Percentiles rank a stretch among this genome's conserved stretches.
Evolutionary conservation across 2,329 filamentous ascomycete species (phyloP).

Genomic region (Fusarium sp.): DNA sequence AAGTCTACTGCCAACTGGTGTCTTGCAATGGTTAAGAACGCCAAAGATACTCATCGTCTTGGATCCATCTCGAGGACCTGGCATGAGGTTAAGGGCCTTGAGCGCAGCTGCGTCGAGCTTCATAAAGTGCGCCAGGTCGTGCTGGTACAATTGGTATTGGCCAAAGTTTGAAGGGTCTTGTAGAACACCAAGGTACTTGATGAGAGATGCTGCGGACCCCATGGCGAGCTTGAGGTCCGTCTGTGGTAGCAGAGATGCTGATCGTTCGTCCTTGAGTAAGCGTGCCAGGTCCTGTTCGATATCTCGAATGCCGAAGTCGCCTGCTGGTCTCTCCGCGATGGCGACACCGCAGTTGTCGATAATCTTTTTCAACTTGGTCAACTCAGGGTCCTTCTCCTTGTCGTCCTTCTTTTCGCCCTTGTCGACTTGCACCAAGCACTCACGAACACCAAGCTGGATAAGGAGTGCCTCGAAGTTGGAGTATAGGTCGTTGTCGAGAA

Average conservation of each 20-base stretch:
- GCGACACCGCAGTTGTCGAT: constrained; percentile 93
- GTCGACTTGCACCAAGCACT: constrained; percentile 88
- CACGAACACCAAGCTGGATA: constrained; percentile 95
- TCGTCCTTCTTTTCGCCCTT: constrained; percentile 78
- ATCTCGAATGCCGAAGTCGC: constrained; percentile 88
- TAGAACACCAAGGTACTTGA: constrained; percentile 92
- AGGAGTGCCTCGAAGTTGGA: constrained; percentile 97
- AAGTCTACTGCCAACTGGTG: constrained; percentile 87
- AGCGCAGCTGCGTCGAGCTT: constrained; percentile 95
- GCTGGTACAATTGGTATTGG: constrained; percentile 96
- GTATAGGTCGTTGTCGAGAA: constrained; percentile 98
- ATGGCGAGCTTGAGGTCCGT: constrained; percentile 95
- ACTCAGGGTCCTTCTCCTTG: constrained; percentile 88
- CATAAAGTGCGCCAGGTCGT: constrained; percentile 97
- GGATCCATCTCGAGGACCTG: constrained; percentile 90
- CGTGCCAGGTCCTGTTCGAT: constrained; percentile 95
- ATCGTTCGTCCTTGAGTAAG: constrained; percentile 86
- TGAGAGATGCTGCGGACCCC: constrained; percentile 91
- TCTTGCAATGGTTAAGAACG: constrained; percentile 96
- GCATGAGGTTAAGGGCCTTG: constrained; percentile 96
- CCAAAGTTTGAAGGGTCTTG: constrained; percentile 95
- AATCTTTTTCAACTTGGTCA: constrained; percentile 87
- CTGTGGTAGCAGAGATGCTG: constrained; percentile 81
- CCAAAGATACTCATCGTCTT: constrained; percentile 98
- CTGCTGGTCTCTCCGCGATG: constrained; percentile 79